These are phyloP conservation scores for Obba rivulosa DNA, from an alignment of 768 basidiomycete genomes.

Conservation along the genomic window DNA sequence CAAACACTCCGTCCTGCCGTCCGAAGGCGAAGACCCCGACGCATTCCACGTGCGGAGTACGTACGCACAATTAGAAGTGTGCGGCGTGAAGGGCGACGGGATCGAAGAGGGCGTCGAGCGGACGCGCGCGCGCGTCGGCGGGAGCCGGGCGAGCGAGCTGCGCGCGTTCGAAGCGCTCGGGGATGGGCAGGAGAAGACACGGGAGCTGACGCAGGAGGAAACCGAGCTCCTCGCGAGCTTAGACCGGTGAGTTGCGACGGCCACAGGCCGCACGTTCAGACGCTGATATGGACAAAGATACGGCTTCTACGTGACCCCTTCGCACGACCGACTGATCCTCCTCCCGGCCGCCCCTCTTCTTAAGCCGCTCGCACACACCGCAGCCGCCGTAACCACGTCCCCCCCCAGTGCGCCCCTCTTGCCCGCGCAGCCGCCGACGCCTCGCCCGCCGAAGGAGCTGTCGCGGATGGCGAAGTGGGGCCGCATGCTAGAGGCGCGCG, in stretches of 20 bases:
- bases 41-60: conserved; percentile 80
- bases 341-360: conserved; percentile 57
- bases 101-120: conserved; percentile 92
- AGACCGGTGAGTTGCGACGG: conserved; percentile 67
- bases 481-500: conserved; percentile 74
- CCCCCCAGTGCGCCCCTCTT: conserved; percentile 41
- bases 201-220: conserved; percentile 70
- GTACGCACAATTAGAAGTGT: conserved; percentile 83
- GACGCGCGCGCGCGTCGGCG: conserved; percentile 68
- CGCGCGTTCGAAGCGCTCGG: conserved; percentile 51
- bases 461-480: conserved; percentile 88
- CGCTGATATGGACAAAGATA: conserved; percentile 48
- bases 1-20: conserved; percentile 59
- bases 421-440: conserved; percentile 38
- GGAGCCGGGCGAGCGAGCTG: conserved; percentile 52
- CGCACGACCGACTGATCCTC: conserved; percentile 79
- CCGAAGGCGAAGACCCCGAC: conserved; percentile 77
- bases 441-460: conserved; percentile 54
- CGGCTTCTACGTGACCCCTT: conserved; percentile 79
- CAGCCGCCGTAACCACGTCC: conserved; percentile 30
- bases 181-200: conserved; percentile 54
- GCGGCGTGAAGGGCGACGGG: conserved; percentile 93
- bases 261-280: not conserved
- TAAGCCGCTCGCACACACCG: conserved; percentile 48
- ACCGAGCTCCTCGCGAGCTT: conserved; percentile 64